Evolutionary conservation across 2,329 filamentous ascomycete genomes (phyloP).

Genomic region (Fusarium graminum): DNA sequence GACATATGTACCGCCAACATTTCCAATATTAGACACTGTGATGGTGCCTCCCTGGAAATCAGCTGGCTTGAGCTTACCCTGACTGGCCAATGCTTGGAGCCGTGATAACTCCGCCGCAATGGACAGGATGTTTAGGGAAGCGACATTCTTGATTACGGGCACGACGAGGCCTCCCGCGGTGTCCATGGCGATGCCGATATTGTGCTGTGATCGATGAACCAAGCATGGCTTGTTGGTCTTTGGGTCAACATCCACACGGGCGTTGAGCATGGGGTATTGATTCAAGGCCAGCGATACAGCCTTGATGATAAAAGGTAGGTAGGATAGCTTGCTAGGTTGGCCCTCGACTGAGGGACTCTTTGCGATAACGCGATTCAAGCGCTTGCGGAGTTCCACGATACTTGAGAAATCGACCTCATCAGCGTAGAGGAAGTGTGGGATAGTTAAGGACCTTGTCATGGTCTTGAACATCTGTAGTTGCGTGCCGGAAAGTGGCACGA

Average conservation of each 20-base stretch:
- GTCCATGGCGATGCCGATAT: slow-evolving; percentile 96
- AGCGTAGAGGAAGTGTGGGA: slow-evolving; percentile 96
- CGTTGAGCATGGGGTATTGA: slow-evolving; percentile 88
- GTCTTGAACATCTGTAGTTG: slow-evolving; percentile 97
- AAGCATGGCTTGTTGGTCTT: slow-evolving; percentile 76
- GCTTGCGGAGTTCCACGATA: slow-evolving; percentile 78
- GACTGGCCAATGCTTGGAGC: slow-evolving; percentile 77
- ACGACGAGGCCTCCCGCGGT: slow-evolving; percentile 90
- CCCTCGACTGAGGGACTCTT: slow-evolving; percentile 60
- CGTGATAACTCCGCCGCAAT: slow-evolving; percentile 82
- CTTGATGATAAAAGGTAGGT: slow-evolving; percentile 95
- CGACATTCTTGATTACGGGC: slow-evolving; percentile 89
- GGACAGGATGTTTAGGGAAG: slow-evolving; percentile 78
- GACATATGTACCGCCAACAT: slow-evolving; percentile 91
- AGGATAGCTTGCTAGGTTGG: slow-evolving; percentile 78
- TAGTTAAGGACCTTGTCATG: slow-evolving; percentile 92
- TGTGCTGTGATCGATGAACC: slow-evolving; percentile 85
- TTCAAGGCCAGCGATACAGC: slow-evolving; percentile 88
- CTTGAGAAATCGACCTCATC: slow-evolving; percentile 87
- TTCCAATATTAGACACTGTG: slow-evolving; percentile 96
- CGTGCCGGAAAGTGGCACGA: slow-evolving; percentile 77
- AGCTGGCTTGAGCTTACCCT: slow-evolving; percentile 78
- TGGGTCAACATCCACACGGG: slow-evolving; percentile 76
- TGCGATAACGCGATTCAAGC: slow-evolving; percentile 76
- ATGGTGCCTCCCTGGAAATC: slow-evolving; percentile 92